phyloP scores from a whole-genome alignment of 2,329 filamentous ascomycete species.

The Fusarium sp. region DNA sequence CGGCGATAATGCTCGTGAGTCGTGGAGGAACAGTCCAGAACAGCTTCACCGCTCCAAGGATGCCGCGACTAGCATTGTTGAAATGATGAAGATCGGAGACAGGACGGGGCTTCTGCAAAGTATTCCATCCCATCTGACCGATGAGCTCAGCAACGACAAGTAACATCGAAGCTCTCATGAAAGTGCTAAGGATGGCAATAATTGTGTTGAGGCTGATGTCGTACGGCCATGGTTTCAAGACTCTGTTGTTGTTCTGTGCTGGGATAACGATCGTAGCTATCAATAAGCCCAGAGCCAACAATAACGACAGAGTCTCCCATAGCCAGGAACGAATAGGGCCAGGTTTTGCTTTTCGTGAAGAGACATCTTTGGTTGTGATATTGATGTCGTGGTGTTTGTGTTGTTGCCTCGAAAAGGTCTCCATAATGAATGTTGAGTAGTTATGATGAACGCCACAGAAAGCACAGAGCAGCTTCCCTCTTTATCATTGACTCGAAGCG shows the following conservation, averaged over 20 bases:
- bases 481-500: background rate
- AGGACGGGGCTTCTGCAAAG: background rate
- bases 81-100: constrained; percentile 2
- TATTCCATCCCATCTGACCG: constrained; percentile 1
- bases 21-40: constrained; percentile 5
- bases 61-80: constrained; percentile 1
- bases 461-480: background rate
- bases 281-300: background rate
- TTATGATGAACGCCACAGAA: background rate
- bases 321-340: background rate
- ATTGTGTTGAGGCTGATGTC: constrained; percentile 13
- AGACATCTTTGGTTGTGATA: background rate
- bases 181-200: constrained; percentile 5
- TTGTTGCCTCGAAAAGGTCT: background rate
- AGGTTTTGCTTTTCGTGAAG: background rate
- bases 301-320: background rate
- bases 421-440: background rate
- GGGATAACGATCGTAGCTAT: background rate
- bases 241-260: background rate
- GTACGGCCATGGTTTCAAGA: constrained; percentile 5
- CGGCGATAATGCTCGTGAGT: background rate
- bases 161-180: constrained; percentile 8
- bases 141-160: constrained; percentile 5
- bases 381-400: background rate
- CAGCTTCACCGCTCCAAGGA: background rate